A percentile compares a stretch with the other conserved stretches of the same genome.
phyloP scores from a whole-genome alignment of 2,329 filamentous ascomycete genomes.

The Fusarium incarnatum region DNA sequence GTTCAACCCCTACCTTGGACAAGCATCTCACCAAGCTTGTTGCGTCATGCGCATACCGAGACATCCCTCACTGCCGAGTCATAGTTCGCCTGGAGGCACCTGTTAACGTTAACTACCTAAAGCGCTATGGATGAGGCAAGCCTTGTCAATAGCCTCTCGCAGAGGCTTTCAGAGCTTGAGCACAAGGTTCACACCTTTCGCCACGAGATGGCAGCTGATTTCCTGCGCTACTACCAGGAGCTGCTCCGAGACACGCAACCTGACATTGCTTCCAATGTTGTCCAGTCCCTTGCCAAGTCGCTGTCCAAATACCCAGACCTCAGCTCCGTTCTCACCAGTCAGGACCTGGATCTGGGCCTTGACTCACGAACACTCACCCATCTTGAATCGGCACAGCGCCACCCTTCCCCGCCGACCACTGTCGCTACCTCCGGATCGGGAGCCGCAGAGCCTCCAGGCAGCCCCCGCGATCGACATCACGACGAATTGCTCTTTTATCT shows the following conservation, averaged over 20 bases:
- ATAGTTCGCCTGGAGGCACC: slow-evolving; percentile 48
- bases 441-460: slow-evolving; percentile 52
- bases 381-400: slow-evolving; percentile 49
- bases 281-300: slow-evolving; percentile 59
- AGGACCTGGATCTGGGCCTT: slow-evolving; percentile 52
- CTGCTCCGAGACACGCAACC: slow-evolving; percentile 62
- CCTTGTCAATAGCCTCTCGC: slow-evolving; percentile 64
- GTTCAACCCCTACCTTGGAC: slow-evolving; percentile 17
- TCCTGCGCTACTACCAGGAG: slow-evolving; percentile 64
- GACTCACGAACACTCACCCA: slow-evolving; percentile 51
- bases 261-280: slow-evolving; percentile 60
- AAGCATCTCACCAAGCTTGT: slow-evolving; percentile 35
- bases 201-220: slow-evolving; percentile 67
- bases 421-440: slow-evolving; percentile 46
- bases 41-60: slow-evolving; percentile 55
- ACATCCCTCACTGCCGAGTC: slow-evolving; percentile 47
- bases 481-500: slow-evolving; percentile 74
- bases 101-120: slow-evolving; percentile 42
- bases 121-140: slow-evolving; percentile 56
- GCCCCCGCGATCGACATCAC: slow-evolving; percentile 66
- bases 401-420: slow-evolving; percentile 48
- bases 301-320: slow-evolving; percentile 61
- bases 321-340: slow-evolving; percentile 51
- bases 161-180: slow-evolving; percentile 67
- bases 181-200: slow-evolving; percentile 67